A percentile compares a stretch with the other conserved stretches of the same genome.
phyloP scores from a whole-genome alignment of 192 early-diverging fungal species.

The Geranomyces michiganensis region DNA sequence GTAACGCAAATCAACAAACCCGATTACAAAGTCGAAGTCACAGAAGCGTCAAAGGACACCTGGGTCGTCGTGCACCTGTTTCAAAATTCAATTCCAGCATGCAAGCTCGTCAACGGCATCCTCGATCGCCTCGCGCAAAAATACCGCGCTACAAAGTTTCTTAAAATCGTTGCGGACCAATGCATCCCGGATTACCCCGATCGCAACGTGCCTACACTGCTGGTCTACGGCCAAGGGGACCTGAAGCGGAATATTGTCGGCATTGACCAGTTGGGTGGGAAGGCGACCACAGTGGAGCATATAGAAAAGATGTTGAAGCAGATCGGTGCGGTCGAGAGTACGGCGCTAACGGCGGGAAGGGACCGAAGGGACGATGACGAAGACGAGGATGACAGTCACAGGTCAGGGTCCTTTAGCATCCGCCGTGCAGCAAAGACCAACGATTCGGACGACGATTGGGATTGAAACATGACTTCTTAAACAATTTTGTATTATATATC shows the following conservation, averaged over 20 bases:
- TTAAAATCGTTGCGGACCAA: conserved; percentile 89
- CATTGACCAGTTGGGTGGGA: conserved; percentile 76
- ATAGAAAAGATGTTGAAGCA: conserved; percentile 46
- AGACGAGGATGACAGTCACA: conserved; percentile 26
- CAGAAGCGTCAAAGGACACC: conserved; percentile 80
- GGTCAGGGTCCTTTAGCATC: conserved; percentile 17
- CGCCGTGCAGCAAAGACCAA: conserved; percentile 5
- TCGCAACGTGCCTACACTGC: conserved; percentile 67
- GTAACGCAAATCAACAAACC: conserved; percentile 89
- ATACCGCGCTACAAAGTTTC: conserved; percentile 89
- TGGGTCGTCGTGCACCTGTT: conserved; percentile 75
- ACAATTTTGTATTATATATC: neutral
- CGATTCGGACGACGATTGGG: conserved; percentile 48
- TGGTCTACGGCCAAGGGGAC: conserved; percentile 90
- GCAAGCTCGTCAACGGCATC: conserved; percentile 79
- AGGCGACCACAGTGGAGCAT: conserved; percentile 69
- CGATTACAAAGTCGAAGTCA: conserved; percentile 86
- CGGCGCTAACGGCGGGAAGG: conserved; percentile 10
- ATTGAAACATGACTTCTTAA: conserved; percentile 13
- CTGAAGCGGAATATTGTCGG: conserved; percentile 83
- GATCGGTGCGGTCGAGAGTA: conserved; percentile 39
- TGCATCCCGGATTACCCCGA: conserved; percentile 97
- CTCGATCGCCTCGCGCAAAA: conserved; percentile 72
- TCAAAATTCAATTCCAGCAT: conserved; percentile 75
- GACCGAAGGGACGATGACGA: conserved; percentile 41